Percentiles rank a stretch among this genome's conserved stretches.
phyloP scores from a whole-genome alignment of 2,329 filamentous ascomycete species.

The Fusarium fujikuroi region DNA sequence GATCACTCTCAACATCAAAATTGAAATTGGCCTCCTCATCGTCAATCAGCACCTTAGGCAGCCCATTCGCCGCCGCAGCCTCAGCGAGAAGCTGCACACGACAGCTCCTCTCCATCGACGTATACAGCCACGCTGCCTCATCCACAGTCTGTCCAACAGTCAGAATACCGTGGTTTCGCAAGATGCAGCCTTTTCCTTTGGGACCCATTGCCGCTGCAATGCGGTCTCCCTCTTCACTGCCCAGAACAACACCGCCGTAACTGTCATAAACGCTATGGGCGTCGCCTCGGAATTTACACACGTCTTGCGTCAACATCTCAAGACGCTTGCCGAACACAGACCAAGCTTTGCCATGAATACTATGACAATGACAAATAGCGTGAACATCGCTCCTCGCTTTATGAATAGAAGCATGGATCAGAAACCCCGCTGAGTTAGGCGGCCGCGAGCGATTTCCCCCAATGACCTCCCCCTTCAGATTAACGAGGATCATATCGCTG shows the following conservation, averaged over 20 bases:
- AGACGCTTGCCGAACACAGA: constrained; percentile 69
- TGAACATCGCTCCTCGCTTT: constrained; percentile 72
- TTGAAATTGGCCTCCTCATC: constrained; percentile 55
- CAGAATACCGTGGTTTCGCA: constrained; percentile 77
- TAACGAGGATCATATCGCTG: constrained; percentile 74
- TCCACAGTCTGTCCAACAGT: constrained; percentile 77
- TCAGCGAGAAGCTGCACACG: constrained; percentile 51
- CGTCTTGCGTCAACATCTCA: constrained; percentile 76
- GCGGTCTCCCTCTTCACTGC: constrained; percentile 70
- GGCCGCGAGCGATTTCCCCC: constrained; percentile 69
- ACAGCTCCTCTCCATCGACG: constrained; percentile 73
- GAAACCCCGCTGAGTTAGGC: constrained; percentile 74
- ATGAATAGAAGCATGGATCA: constrained; percentile 74
- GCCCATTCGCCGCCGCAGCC: constrained; percentile 44
- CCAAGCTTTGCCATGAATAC: constrained; percentile 73
- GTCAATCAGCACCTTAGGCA: constrained; percentile 52
- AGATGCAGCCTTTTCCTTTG: constrained; percentile 68
- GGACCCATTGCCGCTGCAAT: constrained; percentile 71
- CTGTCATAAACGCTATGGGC: constrained; percentile 72
- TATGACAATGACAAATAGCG: constrained; percentile 76
- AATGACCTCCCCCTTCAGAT: constrained; percentile 68
- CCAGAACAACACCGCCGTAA: constrained; percentile 62
- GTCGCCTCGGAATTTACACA: constrained; percentile 69
- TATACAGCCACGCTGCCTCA: constrained; percentile 77
- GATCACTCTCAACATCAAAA: constrained; percentile 44